Conservation (phyloP, 1,284 basidiomycete genomes). For the Ganoderma sp. region DNA sequence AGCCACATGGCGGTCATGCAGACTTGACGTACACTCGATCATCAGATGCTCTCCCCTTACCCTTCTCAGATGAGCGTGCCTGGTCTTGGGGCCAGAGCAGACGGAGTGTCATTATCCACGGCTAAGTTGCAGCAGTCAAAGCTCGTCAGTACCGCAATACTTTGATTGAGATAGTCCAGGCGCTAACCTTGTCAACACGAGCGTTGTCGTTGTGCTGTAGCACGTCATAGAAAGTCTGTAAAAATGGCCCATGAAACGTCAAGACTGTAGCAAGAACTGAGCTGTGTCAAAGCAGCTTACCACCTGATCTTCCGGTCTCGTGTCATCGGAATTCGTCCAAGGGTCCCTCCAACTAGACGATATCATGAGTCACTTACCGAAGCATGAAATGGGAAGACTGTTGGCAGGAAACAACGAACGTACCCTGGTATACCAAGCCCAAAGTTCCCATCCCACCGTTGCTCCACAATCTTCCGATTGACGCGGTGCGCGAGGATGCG, state of each 20-base stretch:
- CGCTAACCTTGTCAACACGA: neutral
- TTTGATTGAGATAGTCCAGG: too few species aligned
- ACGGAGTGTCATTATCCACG: neutral
- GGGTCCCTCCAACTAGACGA: neutral
- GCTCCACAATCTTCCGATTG: too few species aligned
- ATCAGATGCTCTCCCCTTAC: too few species aligned
- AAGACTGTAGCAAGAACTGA: neutral
- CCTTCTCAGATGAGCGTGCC: neutral
- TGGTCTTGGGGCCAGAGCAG: neutral
- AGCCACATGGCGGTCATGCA: too few species aligned
- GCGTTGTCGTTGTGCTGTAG: neutral
- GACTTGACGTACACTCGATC: neutral
- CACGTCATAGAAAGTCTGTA: neutral
- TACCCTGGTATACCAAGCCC: neutral
- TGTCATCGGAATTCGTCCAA: too few species aligned
- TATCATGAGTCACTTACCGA: neutral
- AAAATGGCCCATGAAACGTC: neutral
- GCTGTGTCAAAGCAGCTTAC: neutral
- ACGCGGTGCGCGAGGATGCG: neutral
- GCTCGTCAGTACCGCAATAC: neutral
- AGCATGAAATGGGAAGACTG: neutral
- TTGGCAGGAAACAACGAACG: too few species aligned
- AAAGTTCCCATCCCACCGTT: neutral
- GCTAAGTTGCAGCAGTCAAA: neutral
- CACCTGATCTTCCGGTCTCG: neutral